Conservation (phyloP, 352 stramenopile species). For the Aphanomyces euteiches region DNA sequence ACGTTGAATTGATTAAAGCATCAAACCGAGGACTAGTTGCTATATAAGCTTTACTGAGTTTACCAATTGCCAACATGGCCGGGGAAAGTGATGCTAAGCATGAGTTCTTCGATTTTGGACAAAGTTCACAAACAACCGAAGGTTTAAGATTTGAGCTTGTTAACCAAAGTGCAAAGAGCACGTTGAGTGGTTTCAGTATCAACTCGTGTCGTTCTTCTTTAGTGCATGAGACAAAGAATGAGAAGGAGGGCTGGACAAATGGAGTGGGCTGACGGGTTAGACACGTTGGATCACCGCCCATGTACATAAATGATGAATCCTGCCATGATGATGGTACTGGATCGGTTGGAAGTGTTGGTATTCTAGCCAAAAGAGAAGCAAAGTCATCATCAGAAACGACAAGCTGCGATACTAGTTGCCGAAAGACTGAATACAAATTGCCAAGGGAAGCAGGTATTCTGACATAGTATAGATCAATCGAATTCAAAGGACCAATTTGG, state of each 20-base stretch:
- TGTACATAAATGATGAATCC: not conserved
- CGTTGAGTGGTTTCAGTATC: not conserved
- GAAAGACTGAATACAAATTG: not conserved
- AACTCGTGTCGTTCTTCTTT: not conserved
- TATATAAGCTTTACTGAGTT: too few relatives aligned
- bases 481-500: constrained; percentile 24
- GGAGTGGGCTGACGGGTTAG: not conserved
- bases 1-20: too few relatives aligned
- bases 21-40: too few relatives aligned
- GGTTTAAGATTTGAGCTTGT: not conserved
- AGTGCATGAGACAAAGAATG: constrained; percentile 10
- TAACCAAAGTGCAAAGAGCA: not conserved
- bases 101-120: too few relatives aligned
- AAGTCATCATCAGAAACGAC: not conserved
- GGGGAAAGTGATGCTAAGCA: too few relatives aligned
- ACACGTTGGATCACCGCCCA: constrained; percentile 17
- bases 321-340: constrained; percentile 2
- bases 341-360: not conserved
- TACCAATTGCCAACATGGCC: too few relatives aligned
- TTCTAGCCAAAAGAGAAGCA: not conserved
- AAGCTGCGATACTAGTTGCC: not conserved
- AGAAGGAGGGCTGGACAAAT: constrained; percentile 13
- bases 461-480: constrained; percentile 17
- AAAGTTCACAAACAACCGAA: too few relatives aligned
- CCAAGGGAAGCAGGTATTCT: not conserved